Evolutionary conservation across 2,329 filamentous ascomycete species (phyloP), one percentile per base, ranked within the genome.

Genomic region (Neofusicoccum umdonicola): DNA sequence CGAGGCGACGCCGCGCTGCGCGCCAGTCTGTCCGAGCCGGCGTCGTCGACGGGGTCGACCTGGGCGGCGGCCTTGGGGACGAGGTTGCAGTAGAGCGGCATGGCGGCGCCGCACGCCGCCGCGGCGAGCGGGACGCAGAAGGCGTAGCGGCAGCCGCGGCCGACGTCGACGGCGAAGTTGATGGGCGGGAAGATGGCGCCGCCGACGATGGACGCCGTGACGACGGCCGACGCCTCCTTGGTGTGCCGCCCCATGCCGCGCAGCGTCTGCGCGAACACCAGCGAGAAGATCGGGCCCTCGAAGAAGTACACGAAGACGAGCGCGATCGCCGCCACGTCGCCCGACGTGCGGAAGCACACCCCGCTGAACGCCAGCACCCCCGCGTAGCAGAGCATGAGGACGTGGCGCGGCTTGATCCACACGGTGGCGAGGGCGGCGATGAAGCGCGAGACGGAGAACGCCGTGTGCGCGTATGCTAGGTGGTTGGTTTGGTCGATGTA

Each of bases 401-500:
- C 79, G 72, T 81, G 81, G 17, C 87, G 83, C 1, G 87, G 86
- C 71, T 84, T 87, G 68, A 88, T 71, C 71, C 84, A 81, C 60
- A 83, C 79, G 50, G 83, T 82, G 1, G 82, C 71, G 4, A 81
- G 75, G 2, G 86, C 86, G 4, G 83, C 80, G 1, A 86, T 63
- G 70, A 88, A 88, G 7, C 86, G 83, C 9, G 85, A 84, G 1
- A 82, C 72, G 9, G 85, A 85, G 66, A 88, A 89, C 4, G 84
- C 76, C 1, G 83, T 82, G 68, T 87, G 86, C 0, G 80, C 85
- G 34, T 88, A 77, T 0, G 85, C 83, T 65, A 82, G 76, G 66
- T 81, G 83, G 37, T 84, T 74, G 3, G 71, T 67, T 1, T 50
- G 50, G 63, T 80, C 74, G 22, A 76, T 70, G 1, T 69, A 68